Base-by-base conservation (phyloP, 768 basidiomycete genomes). In the Baorangia bicolor region DNA sequence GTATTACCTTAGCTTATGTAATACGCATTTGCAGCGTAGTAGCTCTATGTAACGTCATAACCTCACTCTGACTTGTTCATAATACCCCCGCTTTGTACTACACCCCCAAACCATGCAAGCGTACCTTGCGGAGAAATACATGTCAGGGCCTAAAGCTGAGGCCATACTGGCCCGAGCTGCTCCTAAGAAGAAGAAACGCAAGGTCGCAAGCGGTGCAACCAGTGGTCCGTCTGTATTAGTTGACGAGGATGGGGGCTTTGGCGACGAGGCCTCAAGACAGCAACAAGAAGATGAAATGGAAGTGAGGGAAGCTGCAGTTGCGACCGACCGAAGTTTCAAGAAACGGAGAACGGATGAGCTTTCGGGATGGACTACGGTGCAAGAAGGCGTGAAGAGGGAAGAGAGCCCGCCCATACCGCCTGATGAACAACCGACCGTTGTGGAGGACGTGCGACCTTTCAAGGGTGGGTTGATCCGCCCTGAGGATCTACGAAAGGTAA, bases 91-190 rank as follows among this genome's bases (percentile, higher is more conserved):
- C 41, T 27, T 25, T 25, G 42, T 16, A 21, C 20, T 46, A 25
- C 14, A 7, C 12, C 34, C 21, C 2, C 27, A 40, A 48, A 65
- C 60, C 38, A 80, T 95, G 76, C 87, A 93, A 69, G 78, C 90
- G 23, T 95, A 95, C 69, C 81, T 95, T 18, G 92, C 92, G 0
- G 82, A 87, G 60, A 92, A 91, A 59, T 98, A 98, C 76, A 96
- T 98, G 94, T 87, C 94, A 6, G 96, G 96, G 1, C 85, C 92
- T 0, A 98, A 98, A 66, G 94, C 95, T 2, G 96, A 98, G 62
- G 94, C 93, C 7, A 98, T 98, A 59, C 79, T 98, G 9, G 78
- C 94, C 4, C 83, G 84, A 42, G 70, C 81, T 0, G 77, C 74
- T 2, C 74, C 76, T 1, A 80, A 79, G 68, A 92, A 91, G 79